Evolutionary conservation across 1,284 basidiomycete species (phyloP), one percentile per base, ranked within the genome.

Genomic region (Meira nashicola): DNA sequence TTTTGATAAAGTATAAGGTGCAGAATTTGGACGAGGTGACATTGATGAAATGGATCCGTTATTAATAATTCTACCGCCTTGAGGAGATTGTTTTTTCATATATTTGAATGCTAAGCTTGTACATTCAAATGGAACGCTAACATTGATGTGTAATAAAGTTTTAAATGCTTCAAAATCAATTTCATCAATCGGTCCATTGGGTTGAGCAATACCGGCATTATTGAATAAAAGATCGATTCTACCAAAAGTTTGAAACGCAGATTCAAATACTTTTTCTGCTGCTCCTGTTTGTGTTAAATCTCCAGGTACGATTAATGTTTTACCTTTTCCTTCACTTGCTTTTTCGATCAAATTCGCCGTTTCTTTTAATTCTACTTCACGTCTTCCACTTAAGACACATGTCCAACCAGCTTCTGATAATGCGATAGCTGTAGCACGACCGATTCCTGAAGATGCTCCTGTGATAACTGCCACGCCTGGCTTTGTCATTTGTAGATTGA

Each of bases 61-160:
- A 52, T 68, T 65, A 52, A 73, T 67, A 63, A 73, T 70, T 17
- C 70, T 54, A 17, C 70, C 69, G 9, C 70, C 70, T 52, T 64
- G 55, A 2, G 12, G 14, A 7, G 6, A 40, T 12, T 33, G 21
- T 12, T 63, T 68, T 41, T 62, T 52, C 69, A 73, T 69, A 59
- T 69, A 66, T 9, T 68, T 58, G 54, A 71, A 71, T 1, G 70
- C 69, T 51, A 71, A 68, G 3, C 70, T 58, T 1, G 69, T 50
- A 54, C 70, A 73, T 15, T 71, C 63, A 40, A 57, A 73, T 17
- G 70, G 46, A 19, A 63, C 69, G 23, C 68, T 71, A 28, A 72
- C 54, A 40, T 72, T 72, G 54, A 66, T 66, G 25, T 43, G n/a
- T 6, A 43, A 15, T 6, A 43, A 15, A 3, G 3, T 43, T 21